phyloP scores from a whole-genome alignment of 495 filamentous ascomycete genomes.

The Gamarada debralockiae region DNA sequence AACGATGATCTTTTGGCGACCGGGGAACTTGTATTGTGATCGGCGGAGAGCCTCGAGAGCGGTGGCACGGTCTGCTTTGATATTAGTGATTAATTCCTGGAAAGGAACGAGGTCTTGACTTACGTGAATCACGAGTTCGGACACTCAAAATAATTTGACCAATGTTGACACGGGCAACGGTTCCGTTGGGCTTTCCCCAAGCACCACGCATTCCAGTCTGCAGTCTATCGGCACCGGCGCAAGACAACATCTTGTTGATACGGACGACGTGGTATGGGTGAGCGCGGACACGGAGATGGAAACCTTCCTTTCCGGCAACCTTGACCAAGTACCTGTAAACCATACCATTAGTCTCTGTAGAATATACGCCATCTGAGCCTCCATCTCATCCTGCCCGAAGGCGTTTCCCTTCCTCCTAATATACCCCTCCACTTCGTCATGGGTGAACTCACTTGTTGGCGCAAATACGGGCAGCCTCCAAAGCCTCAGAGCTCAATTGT shows the following conservation, averaged over 20 bases:
- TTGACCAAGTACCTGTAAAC: constrained; percentile 81
- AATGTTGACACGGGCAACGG: constrained; percentile 98
- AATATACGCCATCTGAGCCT: not conserved
- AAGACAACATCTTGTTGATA: constrained; percentile 99
- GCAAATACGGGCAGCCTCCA: constrained; percentile 98
- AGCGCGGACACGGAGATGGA: constrained; percentile 97
- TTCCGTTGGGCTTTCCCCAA: constrained; percentile 98
- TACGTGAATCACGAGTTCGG: constrained; percentile 86
- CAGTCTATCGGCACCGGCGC: constrained; percentile 98
- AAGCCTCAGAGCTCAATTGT: constrained; percentile 96
- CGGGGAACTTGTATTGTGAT: constrained; percentile 99
- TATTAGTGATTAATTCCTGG: constrained; percentile 27
- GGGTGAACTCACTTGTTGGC: constrained; percentile 79
- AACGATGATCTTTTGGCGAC: constrained; percentile 99
- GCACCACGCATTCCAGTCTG: constrained; percentile 99
- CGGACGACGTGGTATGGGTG: constrained; percentile 99
- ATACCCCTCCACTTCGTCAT: not conserved
- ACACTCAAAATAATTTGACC: constrained; percentile 97
- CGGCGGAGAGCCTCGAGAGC: constrained; percentile 98
- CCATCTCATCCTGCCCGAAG: not conserved
- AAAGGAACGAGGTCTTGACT: constrained; percentile 25
- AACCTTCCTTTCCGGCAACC: constrained; percentile 95
- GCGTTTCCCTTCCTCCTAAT: not conserved
- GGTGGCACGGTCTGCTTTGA: constrained; percentile 63
- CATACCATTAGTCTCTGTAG: constrained; percentile 7